A percentile compares a stretch with the other conserved stretches of the same genome.
phyloP scores from a whole-genome alignment of 345 rosid species.

The Mallotus nudiflorus region DNA sequence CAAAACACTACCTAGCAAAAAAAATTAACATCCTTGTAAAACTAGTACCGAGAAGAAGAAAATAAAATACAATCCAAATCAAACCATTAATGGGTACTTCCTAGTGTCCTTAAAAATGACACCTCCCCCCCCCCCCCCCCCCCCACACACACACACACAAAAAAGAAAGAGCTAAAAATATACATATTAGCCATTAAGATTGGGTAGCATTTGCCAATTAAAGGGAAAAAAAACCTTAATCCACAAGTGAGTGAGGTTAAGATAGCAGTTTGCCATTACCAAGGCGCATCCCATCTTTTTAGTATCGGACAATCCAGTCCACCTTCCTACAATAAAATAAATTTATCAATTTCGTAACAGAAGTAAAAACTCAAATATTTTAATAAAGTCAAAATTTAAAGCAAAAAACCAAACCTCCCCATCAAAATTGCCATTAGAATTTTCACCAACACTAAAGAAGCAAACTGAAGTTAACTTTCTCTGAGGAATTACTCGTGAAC shows the following conservation, averaged over 20 bases:
- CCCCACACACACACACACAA: no score
- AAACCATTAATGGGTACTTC: no score
- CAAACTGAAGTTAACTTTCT: constrained; percentile 30
- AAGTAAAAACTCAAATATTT: no score
- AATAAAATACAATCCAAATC: not conserved
- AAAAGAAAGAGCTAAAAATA: not conserved
- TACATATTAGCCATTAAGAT: not conserved
- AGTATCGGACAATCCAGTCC: constrained; percentile 61
- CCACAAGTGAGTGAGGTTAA: constrained; percentile 89
- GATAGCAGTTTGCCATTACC: constrained; percentile 85
- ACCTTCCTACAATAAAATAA: constrained; percentile 25
- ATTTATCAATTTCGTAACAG: no score
- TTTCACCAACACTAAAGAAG: constrained; percentile 53
- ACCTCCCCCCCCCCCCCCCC: no score
- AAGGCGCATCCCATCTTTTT: constrained; percentile 89
- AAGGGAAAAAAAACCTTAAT: constrained; percentile 53
- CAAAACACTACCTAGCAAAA: constrained; percentile 90
- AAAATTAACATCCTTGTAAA: constrained; percentile 33
- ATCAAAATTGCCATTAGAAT: constrained; percentile 35
- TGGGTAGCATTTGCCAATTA: not conserved
- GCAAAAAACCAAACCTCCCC: constrained; percentile 22
- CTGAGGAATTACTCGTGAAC: constrained; percentile 20
- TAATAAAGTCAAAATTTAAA: not conserved
- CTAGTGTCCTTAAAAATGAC: not conserved
- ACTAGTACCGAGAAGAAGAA: constrained; percentile 1